Percentiles rank a stretch among this genome's conserved stretches.
phyloP scores from a whole-genome alignment of 2,329 filamentous ascomycete species.

The Cordyceps pruinosa region DNA sequence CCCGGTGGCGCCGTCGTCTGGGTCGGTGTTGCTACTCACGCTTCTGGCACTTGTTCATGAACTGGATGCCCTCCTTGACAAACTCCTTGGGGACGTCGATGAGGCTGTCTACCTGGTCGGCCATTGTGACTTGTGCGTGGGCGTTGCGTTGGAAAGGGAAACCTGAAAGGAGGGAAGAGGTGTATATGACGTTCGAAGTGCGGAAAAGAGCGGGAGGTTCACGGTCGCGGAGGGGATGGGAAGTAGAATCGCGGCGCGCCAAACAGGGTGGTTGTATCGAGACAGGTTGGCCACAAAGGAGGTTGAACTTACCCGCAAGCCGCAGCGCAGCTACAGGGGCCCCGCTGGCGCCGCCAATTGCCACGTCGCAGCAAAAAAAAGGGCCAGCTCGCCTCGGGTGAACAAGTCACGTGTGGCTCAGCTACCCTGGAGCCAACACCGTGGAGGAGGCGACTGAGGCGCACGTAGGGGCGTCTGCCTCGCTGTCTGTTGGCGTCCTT shows the following conservation, averaged over 20 bases:
- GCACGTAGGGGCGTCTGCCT: too few relatives aligned
- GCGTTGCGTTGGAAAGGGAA: conserved; percentile 5
- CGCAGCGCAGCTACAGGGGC: too few relatives aligned
- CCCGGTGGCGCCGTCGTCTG: too few relatives aligned
- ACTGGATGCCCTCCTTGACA: conserved; percentile 35
- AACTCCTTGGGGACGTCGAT: conserved; percentile 63
- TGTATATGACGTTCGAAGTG: too few relatives aligned
- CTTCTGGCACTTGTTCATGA: conserved; percentile 57
- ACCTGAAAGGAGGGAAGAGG: not conserved
- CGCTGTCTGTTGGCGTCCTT: not conserved
- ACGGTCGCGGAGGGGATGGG: not conserved
- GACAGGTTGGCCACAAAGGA: conserved; percentile 13
- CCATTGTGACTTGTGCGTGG: conserved; percentile 14
- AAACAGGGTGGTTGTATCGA: not conserved
- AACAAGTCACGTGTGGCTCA: not conserved
- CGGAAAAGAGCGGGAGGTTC: not conserved
- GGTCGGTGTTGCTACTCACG: conserved; percentile 34
- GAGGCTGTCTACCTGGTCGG: conserved; percentile 50
- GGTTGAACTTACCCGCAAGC: too few relatives aligned
- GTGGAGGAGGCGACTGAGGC: too few relatives aligned
- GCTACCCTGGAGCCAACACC: too few relatives aligned
- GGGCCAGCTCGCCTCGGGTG: not conserved
- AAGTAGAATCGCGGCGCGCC: not conserved
- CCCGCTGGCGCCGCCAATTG: not conserved
- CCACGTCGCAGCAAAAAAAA: not conserved